Base-by-base conservation (phyloP, 768 basidiomycete genomes). In the Amanita jacksonii region DNA sequence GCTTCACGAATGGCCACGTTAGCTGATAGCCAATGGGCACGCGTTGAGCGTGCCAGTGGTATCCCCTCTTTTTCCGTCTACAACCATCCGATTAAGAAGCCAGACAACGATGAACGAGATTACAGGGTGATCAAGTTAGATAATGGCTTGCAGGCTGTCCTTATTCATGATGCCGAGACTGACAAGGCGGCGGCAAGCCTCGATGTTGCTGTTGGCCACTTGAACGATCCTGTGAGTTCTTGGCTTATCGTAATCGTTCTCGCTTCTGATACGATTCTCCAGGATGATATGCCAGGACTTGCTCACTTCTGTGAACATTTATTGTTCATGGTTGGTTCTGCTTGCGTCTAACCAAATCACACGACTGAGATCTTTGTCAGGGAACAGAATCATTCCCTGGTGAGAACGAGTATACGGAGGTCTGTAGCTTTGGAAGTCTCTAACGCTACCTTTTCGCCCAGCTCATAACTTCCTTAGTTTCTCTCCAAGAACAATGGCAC, bases 281-380 rank as follows among this genome's bases (percentile, higher is more conserved):
- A 87, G 79, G 79, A 75, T 58, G 90, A 94, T 57, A 85, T 92
- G 75, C 91, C 87, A 8, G 91, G 91, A 8, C 72, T 93, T 34
- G 91, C 91, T 38, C 90, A 94, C 62, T 93, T 93, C 57, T 93
- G 92, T 64, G 94, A 99, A 60, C 94, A 99, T 61, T 59, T 99
- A 38, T 63, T 96, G 49, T 99, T 99, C 64, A 89, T 99, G 81
- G 93, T 91, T 53, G 49, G 79, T 60, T 22, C 19, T 45, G 24
- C 25, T 13, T 15, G 10, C 16, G 8, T 28, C 40, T 8, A 28
- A 6, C 6, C 1, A 27, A 9, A 18, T 43, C 27, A 23, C 51
- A 18, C 43, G 18, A 33, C 27, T 44, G 32, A 27, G 9, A 28
- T 18, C 39, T 15, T 36, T 48, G 22, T 8, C 41, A 89, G 86